Base-by-base conservation (phyloP, 2,329 filamentous ascomycete species). In the Monilinia polystroma region DNA sequence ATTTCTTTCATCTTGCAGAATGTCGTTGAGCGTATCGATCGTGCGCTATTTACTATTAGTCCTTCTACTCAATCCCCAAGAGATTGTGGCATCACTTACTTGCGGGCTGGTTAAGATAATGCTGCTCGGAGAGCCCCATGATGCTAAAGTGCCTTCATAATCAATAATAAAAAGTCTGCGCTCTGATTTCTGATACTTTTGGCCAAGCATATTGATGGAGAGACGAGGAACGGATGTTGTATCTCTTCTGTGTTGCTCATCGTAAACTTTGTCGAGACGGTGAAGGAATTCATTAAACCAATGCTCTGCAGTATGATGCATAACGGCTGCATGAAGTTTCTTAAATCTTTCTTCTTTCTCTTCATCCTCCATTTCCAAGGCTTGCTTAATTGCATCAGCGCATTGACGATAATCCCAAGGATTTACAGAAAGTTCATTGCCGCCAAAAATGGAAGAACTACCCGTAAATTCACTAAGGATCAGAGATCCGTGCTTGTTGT, bases 391-490 rank as follows among this genome's bases (percentile, higher is more conserved):
- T 12, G 93, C 92, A 43, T 95, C 88, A 62, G 93, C 91, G 73
- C 92, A 96, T 76, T 92, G 87, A 47, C 90, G 86, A 77, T 97
- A 97, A 76, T 97, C 92, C 94, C 94, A 98, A 0, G 94, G 94
- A 76, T 98, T 98, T 74, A 98, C 90, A 0, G 91, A 85, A 18
- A 98, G 84, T 70, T 95, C 90, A 67, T 91, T 87, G 56, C 90
- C 87, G 20, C 87, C 87, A 74, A 98, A 96, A 2, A 98, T 84
- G 0, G 91, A 92, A 1, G 93, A 89, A 68, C 93, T 96, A 32
- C 94, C 95, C 2, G 94, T 97, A 76, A 98, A 98, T 77, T 98
- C 94, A 70, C 92, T 97, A 64, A 98, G 81, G 71, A 98, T 97
- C 54, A 98, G 83, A 1, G 93, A 93, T 2, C 92, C 92, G 74